Conservation (phyloP, 805 yeast genomes). For the Wickerhamiella alocasiicola region DNA sequence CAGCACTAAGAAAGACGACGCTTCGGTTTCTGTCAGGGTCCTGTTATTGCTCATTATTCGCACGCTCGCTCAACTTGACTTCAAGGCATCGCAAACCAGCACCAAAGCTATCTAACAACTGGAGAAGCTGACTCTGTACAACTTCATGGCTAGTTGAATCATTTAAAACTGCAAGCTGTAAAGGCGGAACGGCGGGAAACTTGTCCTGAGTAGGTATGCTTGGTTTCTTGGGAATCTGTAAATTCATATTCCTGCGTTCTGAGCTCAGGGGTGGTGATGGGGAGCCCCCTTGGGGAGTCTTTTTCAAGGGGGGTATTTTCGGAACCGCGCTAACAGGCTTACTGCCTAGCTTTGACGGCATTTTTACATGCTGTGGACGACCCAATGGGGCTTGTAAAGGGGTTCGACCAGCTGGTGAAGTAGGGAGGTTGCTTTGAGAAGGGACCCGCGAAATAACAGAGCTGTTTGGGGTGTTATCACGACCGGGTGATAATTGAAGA, state of each 20-base stretch:
- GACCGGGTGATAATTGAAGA: constrained; percentile 39
- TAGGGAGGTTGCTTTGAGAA: constrained; percentile 16
- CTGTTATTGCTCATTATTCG: background rate
- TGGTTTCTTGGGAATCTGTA: background rate
- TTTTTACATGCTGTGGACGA: constrained; percentile 10
- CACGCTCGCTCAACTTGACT: constrained; percentile 8
- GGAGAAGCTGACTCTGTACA: constrained; percentile 26
- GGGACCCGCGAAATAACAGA: constrained; percentile 24
- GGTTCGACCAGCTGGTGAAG: constrained; percentile 3
- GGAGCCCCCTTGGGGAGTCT: too few species aligned
- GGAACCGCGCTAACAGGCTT: too few species aligned
- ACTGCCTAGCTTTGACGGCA: too few species aligned
- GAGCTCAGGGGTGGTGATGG: too few species aligned
- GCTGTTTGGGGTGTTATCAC: constrained; percentile 22
- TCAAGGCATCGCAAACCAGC: constrained; percentile 15
- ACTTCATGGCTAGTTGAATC: constrained; percentile 29
- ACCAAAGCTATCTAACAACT: constrained; percentile 25
- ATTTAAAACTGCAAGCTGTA: constrained; percentile 28
- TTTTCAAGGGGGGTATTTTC: too few species aligned
- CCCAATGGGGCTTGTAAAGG: background rate
- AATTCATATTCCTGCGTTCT: constrained; percentile 10
- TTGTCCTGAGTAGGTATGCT: background rate
- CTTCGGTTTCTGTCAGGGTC: too few species aligned
- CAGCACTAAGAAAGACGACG: too few species aligned
- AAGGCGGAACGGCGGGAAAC: constrained; percentile 26